Evolutionary conservation across 1,284 basidiomycete species (phyloP).

Genomic region (Heterobasidion irregulare): DNA sequence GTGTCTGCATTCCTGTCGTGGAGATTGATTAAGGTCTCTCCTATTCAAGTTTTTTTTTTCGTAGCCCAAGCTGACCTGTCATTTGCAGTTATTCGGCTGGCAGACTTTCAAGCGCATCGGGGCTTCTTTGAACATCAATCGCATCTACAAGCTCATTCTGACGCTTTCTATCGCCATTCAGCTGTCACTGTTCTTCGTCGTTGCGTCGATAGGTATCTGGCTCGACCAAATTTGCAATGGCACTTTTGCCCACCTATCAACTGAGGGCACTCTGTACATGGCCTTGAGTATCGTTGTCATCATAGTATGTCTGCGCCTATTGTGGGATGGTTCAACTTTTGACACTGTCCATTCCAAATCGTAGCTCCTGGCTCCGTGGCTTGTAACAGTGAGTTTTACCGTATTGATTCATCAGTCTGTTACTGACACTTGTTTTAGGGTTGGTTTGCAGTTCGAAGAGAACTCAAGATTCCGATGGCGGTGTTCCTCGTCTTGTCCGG

Average conservation of each 20-base stretch:
- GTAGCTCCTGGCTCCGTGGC: conserved; percentile 63
- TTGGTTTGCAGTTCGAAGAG: conserved; percentile 66
- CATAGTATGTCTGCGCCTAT: conserved; percentile 28
- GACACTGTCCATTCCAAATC: background rate
- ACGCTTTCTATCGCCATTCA: conserved; percentile 67
- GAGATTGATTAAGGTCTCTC: conserved; percentile 60
- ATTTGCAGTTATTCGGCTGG: conserved; percentile 62
- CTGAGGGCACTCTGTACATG: conserved; percentile 40
- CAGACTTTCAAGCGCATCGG: conserved; percentile 81
- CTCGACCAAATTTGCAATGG: conserved; percentile 68
- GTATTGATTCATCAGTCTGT: background rate
- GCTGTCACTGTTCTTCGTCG: conserved; percentile 69
- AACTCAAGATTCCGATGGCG: conserved; percentile 49
- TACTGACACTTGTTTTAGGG: conserved; percentile 31
- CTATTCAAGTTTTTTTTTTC: background rate
- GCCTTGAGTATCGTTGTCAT: conserved; percentile 47
- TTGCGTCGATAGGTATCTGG: conserved; percentile 62
- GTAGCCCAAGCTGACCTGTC: background rate
- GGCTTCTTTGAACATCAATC: conserved; percentile 65
- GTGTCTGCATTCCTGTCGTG: conserved; percentile 60
- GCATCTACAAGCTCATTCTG: conserved; percentile 65
- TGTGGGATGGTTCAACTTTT: conserved; percentile 1
- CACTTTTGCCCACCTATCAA: conserved; percentile 44
- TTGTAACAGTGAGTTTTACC: conserved; percentile 37
- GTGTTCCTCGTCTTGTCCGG: conserved; percentile 54